A percentile compares a stretch with the other conserved stretches of the same genome.
phyloP scores from a whole-genome alignment of 2,329 filamentous ascomycete genomes.

The Emmonsiellopsis sp. region DNA sequence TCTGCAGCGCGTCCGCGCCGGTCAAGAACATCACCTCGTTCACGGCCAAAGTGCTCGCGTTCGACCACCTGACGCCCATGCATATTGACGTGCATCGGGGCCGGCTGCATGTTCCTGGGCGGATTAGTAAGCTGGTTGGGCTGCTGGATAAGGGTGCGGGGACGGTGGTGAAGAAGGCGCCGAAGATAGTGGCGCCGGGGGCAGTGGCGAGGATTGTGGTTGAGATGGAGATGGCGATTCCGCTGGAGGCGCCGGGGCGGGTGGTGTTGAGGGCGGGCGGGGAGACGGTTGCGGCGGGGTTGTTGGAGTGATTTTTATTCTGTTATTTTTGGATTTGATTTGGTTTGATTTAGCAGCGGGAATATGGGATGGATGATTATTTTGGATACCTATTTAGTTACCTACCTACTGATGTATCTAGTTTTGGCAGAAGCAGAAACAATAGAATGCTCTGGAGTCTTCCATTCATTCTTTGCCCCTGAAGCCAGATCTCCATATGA shows the following conservation, averaged over 20 bases:
- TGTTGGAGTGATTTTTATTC: conserved; percentile 54
- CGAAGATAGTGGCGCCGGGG: conserved; percentile 71
- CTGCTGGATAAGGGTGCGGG: conserved; percentile 72
- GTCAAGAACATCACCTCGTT: conserved; percentile 65
- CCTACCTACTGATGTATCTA: too few relatives aligned
- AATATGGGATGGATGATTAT: too few relatives aligned
- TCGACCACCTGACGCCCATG: conserved; percentile 83
- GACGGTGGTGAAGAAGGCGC: conserved; percentile 68
- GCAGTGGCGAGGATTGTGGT: conserved; percentile 68
- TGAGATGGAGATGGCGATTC: conserved; percentile 62
- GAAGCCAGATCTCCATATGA: neutral
- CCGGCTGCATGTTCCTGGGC: conserved; percentile 66
- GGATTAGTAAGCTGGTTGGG: conserved; percentile 61
- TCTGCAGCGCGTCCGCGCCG: conserved; percentile 61
- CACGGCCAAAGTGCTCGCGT: conserved; percentile 74
- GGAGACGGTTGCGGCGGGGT: conserved; percentile 75
- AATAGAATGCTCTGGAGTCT: too few relatives aligned
- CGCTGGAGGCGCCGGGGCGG: conserved; percentile 68
- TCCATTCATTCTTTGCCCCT: neutral
- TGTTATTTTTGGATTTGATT: neutral
- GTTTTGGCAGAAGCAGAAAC: too few relatives aligned
- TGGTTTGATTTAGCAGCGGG: neutral
- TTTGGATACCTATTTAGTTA: neutral
- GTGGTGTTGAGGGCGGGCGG: conserved; percentile 74
- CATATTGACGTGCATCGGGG: conserved; percentile 82